These are phyloP conservation scores for Onygenales sp. DNA, from an alignment of 2,329 filamentous ascomycete species.

Conservation along the genomic window DNA sequence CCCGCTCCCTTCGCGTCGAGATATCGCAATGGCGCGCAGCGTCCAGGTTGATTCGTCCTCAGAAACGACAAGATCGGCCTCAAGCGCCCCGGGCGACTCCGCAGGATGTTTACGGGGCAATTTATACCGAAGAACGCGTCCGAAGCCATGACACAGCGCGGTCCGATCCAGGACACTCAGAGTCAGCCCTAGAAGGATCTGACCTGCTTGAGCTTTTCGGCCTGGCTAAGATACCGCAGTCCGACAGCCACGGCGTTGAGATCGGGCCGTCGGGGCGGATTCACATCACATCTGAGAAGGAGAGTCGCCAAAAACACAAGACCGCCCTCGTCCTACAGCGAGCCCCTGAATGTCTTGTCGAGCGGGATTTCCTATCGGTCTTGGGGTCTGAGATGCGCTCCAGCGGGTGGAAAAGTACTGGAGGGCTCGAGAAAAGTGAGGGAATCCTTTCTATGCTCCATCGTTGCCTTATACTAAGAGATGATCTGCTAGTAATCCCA, in stretches of 20 bases:
- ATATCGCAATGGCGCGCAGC: too few relatives aligned
- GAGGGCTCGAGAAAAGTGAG: constrained; percentile 12
- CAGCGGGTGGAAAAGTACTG: constrained; percentile 8
- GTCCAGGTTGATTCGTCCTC: too few relatives aligned
- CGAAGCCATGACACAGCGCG: too few relatives aligned
- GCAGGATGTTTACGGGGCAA: too few relatives aligned
- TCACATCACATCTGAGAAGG: constrained; percentile 6
- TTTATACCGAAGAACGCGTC: too few relatives aligned
- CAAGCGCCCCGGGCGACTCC: too few relatives aligned
- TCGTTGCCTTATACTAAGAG: background rate
- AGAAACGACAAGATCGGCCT: too few relatives aligned
- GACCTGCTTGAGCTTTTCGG: constrained; percentile 12
- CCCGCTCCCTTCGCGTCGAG: too few relatives aligned
- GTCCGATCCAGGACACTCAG: too few relatives aligned
- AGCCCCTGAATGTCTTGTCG: constrained; percentile 10
- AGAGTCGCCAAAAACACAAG: constrained; percentile 10
- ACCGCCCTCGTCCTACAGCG: constrained; percentile 13
- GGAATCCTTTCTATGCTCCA: background rate
- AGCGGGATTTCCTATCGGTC: constrained; percentile 13
- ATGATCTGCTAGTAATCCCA: constrained; percentile 13
- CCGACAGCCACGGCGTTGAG: constrained; percentile 5
- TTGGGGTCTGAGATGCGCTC: constrained; percentile 8
- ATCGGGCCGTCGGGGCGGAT: constrained; percentile 10
- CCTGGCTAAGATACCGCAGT: constrained; percentile 12
- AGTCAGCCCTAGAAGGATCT: background rate